Base-by-base conservation (phyloP, 129 eudicot species). In the Flaveria sonorensis region DNA sequence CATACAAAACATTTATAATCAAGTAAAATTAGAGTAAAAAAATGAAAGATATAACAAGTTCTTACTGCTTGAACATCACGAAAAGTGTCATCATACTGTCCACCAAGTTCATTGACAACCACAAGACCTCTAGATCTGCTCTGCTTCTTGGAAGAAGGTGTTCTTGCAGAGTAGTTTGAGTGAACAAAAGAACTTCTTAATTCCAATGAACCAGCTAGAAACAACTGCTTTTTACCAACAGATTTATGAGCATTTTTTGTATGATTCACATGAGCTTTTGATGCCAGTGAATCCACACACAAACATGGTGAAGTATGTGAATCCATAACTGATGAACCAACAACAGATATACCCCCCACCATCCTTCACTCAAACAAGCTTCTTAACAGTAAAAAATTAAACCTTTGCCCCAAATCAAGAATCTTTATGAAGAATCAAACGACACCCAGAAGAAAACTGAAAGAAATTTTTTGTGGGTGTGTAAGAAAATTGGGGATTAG, bases 41-140 rank as follows among this genome's bases (percentile, higher is more conserved):
- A 21, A 10, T 40, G 15, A 18, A 26, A 42, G 19, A 65, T 23
- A 39, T 39, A 70, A 70, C 43, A 64, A 63, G 11, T 70, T 42
- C 88, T 88, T 85, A 94, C 98, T 52, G 75, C 64, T 88, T 91
- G 91, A 57, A 95, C 94, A 84, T 95, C 99, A 19, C 80, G 94
- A 64, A 91, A 95, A 55, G 64, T 87, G 69, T 95, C 99, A 20
- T 95, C 99, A 79, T 95, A 95, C 74, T 95, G 97, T 39, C 99
- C 99, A 51, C 84, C 99, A 74, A 95, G 76, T 28, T 94, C 89
- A 71, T 75, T 84, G 46, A 83, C 90, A 83, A 95, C 80, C 84
- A 86, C 87, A 71, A 85, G 83, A 68, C 96, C 75, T 86, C 73
- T 81, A 53, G 65, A 47, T 77, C 73, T 89, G 70, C 53, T 76